Evolutionary conservation across 2,329 filamentous ascomycete species (phyloP).

Genomic region (Aspergillus fumigatus): DNA sequence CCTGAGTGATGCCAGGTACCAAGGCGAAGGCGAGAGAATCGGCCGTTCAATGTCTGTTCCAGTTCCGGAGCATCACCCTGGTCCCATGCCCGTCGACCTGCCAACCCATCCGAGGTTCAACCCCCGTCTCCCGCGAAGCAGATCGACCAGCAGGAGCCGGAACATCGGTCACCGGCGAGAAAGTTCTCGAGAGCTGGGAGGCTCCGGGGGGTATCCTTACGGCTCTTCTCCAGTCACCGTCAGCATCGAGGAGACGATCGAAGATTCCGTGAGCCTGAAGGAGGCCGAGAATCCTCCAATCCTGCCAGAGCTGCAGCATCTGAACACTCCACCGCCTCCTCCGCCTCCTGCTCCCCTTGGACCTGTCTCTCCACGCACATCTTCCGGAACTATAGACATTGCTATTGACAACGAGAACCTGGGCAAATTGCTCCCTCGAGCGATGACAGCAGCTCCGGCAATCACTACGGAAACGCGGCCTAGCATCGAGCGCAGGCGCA

Average conservation of each 20-base stretch:
- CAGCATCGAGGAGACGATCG: conserved; percentile 53
- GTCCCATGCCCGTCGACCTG: conserved; percentile 27
- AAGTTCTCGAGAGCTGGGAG: conserved; percentile 21
- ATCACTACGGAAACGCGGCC: conserved; percentile 22
- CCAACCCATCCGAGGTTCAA: conserved; percentile 40
- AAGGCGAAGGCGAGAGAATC: conserved; percentile 33
- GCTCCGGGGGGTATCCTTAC: conserved; percentile 21
- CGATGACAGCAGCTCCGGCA: conserved; percentile 34
- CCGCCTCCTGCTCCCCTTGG: conserved; percentile 29
- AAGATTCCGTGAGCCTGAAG: conserved; percentile 27
- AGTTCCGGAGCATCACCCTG: conserved; percentile 25
- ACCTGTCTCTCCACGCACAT: conserved; percentile 28
- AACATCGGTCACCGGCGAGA: conserved; percentile 28
- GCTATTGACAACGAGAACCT: conserved; percentile 37
- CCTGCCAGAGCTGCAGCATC: conserved; percentile 58
- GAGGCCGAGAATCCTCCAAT: conserved; percentile 41
- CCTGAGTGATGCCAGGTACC: conserved; percentile 34
- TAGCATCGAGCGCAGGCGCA: conserved; percentile 32
- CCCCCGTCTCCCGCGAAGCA: conserved; percentile 35
- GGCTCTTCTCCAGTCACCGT: conserved; percentile 39
- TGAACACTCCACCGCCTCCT: conserved; percentile 51
- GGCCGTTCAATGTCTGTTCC: conserved; percentile 38
- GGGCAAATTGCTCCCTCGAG: conserved; percentile 31
- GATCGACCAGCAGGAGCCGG: conserved; percentile 38
- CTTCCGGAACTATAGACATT: conserved; percentile 38